phyloP scores from a whole-genome alignment of 306 rosid genomes.

The Dicorynia guianensis region DNA sequence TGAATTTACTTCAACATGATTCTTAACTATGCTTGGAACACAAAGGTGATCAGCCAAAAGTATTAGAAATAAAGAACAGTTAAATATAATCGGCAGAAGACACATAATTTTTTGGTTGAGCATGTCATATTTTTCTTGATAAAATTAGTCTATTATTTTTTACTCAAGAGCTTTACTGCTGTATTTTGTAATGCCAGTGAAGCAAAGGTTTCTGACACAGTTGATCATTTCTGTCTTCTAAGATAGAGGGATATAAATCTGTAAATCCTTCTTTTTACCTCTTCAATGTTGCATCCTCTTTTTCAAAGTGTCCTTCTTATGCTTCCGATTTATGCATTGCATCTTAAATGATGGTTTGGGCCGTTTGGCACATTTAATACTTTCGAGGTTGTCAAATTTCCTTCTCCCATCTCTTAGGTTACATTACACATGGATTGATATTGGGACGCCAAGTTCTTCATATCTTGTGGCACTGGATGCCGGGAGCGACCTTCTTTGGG shows the following conservation, averaged over 20 bases:
- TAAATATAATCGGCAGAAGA: neutral
- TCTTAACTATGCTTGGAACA: neutral
- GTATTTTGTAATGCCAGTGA: too few species aligned
- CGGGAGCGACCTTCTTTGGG: constrained; percentile 95
- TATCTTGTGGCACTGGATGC: constrained; percentile 96
- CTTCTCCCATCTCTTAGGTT: constrained; percentile 60
- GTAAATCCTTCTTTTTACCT: neutral
- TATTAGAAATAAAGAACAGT: too few species aligned
- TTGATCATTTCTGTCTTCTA: too few species aligned
- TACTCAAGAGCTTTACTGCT: too few species aligned
- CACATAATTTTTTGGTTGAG: neutral
- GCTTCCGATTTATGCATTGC: neutral
- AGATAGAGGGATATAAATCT: neutral
- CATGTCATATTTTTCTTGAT: neutral
- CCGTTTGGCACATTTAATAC: neutral
- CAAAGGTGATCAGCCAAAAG: too few species aligned
- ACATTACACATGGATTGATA: constrained; percentile 91
- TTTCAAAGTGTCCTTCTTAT: neutral
- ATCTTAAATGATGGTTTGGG: neutral
- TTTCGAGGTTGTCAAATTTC: constrained; percentile 22
- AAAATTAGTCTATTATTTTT: too few species aligned
- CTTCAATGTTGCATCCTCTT: neutral
- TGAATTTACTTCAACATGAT: neutral
- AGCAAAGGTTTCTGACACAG: too few species aligned
- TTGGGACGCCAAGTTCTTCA: constrained; percentile 88